Conservation (phyloP, 208 protist genomes). For the Leishmania mexicana region DNA sequence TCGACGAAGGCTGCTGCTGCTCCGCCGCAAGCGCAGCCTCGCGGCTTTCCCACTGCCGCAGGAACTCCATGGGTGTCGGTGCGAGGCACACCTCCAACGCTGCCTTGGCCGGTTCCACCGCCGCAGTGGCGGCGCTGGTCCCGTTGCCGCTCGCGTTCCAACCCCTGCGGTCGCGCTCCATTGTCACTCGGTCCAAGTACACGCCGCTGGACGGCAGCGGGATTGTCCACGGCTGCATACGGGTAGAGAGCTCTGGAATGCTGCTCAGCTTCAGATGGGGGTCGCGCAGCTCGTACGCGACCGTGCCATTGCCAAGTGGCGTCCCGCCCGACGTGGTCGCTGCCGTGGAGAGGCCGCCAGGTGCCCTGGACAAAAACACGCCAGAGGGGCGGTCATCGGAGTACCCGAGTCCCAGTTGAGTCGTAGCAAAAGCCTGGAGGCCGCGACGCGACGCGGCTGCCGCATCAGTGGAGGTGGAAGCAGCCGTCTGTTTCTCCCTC, state of each 20-base stretch:
- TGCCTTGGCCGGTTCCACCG: conserved; percentile 7
- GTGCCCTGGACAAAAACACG: conserved; percentile 26
- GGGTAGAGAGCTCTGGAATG: conserved; percentile 44
- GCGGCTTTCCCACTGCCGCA: conserved; percentile 49
- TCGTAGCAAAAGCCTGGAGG: background rate
- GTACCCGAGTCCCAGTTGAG: background rate
- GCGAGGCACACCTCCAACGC: conserved; percentile 69
- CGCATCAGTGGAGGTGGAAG: background rate
- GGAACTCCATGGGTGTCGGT: conserved; percentile 51
- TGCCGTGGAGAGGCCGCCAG: background rate
- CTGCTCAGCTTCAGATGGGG: conserved; percentile 38
- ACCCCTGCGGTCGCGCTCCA: conserved; percentile 45
- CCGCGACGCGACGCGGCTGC: conserved; percentile 3
- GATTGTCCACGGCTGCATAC: conserved; percentile 66
- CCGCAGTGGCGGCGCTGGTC: background rate
- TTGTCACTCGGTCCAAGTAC: conserved; percentile 57
- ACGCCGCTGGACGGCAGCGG: conserved; percentile 40
- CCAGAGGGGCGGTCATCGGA: conserved; percentile 1
- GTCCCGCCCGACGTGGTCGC: background rate
- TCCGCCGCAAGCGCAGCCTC: conserved; percentile 35
- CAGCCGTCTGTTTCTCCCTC: conserved; percentile 7
- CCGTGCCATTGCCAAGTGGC: conserved; percentile 14
- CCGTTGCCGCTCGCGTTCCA: background rate
- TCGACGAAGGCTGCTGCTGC: conserved; percentile 21
- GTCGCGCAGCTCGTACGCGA: conserved; percentile 38